Percentiles rank a stretch among this genome's conserved stretches.
phyloP scores from a whole-genome alignment of 768 basidiomycete genomes.

The Leccinellum albellum region DNA sequence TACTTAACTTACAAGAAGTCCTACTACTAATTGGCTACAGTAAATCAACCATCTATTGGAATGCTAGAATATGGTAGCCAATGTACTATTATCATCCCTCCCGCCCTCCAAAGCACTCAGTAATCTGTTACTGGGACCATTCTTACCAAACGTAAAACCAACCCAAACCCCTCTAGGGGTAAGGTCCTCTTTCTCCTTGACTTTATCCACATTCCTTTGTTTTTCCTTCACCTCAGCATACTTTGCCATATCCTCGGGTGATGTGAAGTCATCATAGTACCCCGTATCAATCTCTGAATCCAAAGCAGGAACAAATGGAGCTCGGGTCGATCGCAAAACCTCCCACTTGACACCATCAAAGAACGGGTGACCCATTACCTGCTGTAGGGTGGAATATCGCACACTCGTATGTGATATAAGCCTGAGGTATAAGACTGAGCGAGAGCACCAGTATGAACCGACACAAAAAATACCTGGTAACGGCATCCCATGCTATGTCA shows the following conservation, averaged over 20 bases:
- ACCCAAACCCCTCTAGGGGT: slow-evolving; percentile 80
- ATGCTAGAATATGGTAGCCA: slow-evolving; percentile 57
- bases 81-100: slow-evolving; percentile 44
- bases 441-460: neutral
- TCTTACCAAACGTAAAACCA: slow-evolving; percentile 89
- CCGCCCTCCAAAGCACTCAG: slow-evolving; percentile 28
- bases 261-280: slow-evolving; percentile 90
- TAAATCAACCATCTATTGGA: too few relatives aligned
- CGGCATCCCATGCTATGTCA: slow-evolving; percentile 91
- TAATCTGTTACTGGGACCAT: slow-evolving; percentile 55
- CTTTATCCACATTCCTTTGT: slow-evolving; percentile 87
- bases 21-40: too few relatives aligned
- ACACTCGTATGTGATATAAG: slow-evolving; percentile 85
- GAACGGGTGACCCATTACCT: slow-evolving; percentile 79
- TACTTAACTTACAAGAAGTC: too few relatives aligned
- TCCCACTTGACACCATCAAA: slow-evolving; percentile 77
- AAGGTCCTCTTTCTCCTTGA: slow-evolving; percentile 82
- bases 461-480: slow-evolving; percentile 60
- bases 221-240: slow-evolving; percentile 99
- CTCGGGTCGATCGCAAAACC: slow-evolving; percentile 64
- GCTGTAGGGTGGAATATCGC: slow-evolving; percentile 69
- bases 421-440: slow-evolving; percentile 33
- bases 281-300: slow-evolving; percentile 95
- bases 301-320: slow-evolving; percentile 92
- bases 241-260: slow-evolving; percentile 93